phyloP scores from a whole-genome alignment of 495 filamentous ascomycete species.

The Aspergillus biplanus region DNA sequence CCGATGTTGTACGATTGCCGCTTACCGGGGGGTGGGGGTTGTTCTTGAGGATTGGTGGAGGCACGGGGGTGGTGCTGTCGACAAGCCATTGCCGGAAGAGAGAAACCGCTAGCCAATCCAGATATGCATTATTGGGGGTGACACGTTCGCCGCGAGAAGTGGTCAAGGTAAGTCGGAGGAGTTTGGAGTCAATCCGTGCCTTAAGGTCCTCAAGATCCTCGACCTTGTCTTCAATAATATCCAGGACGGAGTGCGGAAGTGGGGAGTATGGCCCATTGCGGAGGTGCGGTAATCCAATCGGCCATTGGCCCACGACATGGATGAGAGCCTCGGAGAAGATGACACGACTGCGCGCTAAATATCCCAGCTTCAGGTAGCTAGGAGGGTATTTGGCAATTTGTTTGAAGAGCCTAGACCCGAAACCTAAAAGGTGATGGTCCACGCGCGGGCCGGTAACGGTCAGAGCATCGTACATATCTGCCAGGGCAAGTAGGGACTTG shows the following conservation, averaged over 20 bases:
- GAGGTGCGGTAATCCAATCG: constrained; percentile 73
- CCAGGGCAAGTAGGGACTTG: constrained; percentile 80
- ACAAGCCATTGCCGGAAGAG: constrained; percentile 91
- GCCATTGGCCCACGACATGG: constrained; percentile 93
- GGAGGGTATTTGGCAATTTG: constrained; percentile 94
- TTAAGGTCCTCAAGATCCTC: constrained; percentile 77
- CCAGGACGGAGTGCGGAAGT: constrained; percentile 73
- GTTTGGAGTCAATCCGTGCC: constrained; percentile 68
- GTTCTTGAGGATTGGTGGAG: constrained; percentile 52
- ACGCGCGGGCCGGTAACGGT: constrained; percentile 85
- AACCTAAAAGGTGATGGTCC: constrained; percentile 89
- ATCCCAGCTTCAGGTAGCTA: constrained; percentile 86
- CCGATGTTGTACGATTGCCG: constrained; percentile 19
- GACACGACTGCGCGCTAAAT: constrained; percentile 77
- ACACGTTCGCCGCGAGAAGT: constrained; percentile 82
- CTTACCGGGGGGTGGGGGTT: constrained; percentile 18
- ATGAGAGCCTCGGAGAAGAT: constrained; percentile 90
- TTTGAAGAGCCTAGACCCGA: constrained; percentile 85
- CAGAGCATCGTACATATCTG: constrained; percentile 90
- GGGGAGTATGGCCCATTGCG: constrained; percentile 59
- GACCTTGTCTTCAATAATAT: constrained; percentile 89
- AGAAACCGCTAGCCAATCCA: constrained; percentile 85
- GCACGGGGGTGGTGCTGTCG: constrained; percentile 78
- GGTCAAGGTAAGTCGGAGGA: constrained; percentile 79
- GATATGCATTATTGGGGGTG: constrained; percentile 72